phyloP scores from a whole-genome alignment of 805 yeast species.

The Sungouiozyma intestinalis region DNA sequence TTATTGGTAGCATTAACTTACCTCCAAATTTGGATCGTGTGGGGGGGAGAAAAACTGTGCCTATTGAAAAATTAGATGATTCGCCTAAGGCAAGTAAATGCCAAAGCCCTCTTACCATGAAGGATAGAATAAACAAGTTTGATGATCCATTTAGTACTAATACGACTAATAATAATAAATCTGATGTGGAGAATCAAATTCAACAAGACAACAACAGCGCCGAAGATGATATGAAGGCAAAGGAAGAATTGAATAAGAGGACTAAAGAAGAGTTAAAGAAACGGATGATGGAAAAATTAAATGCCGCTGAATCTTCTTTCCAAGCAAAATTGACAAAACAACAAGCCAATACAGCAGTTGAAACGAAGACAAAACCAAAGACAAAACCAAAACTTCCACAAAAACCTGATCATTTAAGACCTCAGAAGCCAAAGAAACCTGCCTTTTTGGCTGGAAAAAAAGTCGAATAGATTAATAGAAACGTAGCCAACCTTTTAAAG shows the following conservation, averaged over 20 bases:
- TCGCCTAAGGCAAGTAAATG: neutral
- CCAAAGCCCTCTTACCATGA: neutral
- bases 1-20: conserved; percentile 7
- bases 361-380: conserved; percentile 8
- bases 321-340: conserved; percentile 23
- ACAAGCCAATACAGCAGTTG: neutral
- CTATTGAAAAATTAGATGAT: conserved; percentile 1
- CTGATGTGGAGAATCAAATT: neutral
- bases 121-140: neutral
- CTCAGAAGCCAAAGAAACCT: conserved; percentile 40
- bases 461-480: neutral
- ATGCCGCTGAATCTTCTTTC: conserved; percentile 19
- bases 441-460: conserved; percentile 28
- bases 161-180: neutral
- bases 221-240: neutral
- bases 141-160: neutral
- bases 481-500: too few species aligned
- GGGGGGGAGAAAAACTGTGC: conserved; percentile 3
- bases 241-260: conserved; percentile 2
- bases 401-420: conserved; percentile 36
- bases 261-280: conserved; percentile 4
- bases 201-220: neutral
- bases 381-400: conserved; percentile 40
- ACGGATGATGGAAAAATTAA: conserved; percentile 38
- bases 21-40: conserved; percentile 3